A percentile compares a stretch with the other conserved stretches of the same genome.
Evolutionary conservation across 164 flowering plant species (phyloP).

Genomic region (Tetracentron sinense): DNA sequence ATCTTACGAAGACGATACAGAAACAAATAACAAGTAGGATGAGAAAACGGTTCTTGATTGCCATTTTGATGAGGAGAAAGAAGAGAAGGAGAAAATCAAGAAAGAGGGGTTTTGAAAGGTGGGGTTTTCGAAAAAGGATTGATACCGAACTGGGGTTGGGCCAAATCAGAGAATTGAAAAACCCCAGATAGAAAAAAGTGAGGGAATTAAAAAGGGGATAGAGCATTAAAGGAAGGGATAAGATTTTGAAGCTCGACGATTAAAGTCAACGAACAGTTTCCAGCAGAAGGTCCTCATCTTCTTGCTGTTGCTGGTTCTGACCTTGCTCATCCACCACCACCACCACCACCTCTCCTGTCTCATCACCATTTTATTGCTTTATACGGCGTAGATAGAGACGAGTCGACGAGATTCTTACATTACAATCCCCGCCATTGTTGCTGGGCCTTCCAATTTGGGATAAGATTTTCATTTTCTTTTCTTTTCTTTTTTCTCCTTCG

Average conservation of each 20-base stretch:
- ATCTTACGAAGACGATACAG: conserved; percentile 14
- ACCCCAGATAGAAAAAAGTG: conserved; percentile 22
- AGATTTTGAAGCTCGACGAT: conserved; percentile 13
- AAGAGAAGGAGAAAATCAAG: background rate
- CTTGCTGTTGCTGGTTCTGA: background rate
- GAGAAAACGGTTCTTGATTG: conserved; percentile 5
- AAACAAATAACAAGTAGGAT: conserved; percentile 10
- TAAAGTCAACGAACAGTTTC: background rate
- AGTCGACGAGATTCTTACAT: background rate
- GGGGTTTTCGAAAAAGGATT: background rate
- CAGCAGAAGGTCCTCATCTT: background rate
- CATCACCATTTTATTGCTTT: background rate
- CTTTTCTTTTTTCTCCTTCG: too few relatives aligned
- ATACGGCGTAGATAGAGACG: background rate
- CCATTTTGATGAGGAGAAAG: conserved; percentile 3
- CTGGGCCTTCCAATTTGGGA: background rate
- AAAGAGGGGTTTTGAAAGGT: background rate
- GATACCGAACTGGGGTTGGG: background rate
- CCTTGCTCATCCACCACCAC: background rate
- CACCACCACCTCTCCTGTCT: background rate
- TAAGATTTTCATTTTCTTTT: background rate
- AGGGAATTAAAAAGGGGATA: conserved; percentile 5
- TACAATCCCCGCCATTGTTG: background rate
- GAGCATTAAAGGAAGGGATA: conserved; percentile 6
- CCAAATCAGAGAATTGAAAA: conserved; percentile 12